These are phyloP conservation scores for Prunella vulgaris DNA, from an alignment of 257 asterid species.

Conservation along the genomic window DNA sequence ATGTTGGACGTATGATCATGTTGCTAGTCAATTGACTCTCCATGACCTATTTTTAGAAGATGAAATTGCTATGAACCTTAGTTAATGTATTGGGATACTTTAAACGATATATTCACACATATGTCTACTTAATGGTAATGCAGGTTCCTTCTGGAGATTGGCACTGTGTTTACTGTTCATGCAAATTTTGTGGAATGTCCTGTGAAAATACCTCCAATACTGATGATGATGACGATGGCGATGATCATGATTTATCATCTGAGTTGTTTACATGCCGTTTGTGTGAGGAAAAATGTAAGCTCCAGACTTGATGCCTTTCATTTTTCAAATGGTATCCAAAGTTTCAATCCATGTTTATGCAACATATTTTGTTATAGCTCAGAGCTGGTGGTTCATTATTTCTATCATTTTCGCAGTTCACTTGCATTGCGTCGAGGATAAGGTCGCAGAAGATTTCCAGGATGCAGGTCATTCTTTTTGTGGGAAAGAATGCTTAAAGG, in stretches of 20 bases:
- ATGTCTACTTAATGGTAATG: constrained; percentile 29
- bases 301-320: constrained; percentile 9
- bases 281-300: constrained; percentile 87
- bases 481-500: constrained; percentile 77
- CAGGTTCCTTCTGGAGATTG: constrained; percentile 89
- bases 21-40: constrained; percentile 9
- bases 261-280: constrained; percentile 51
- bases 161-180: constrained; percentile 80
- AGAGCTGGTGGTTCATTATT: constrained; percentile 4
- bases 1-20: background rate
- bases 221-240: constrained; percentile 43
- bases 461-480: constrained; percentile 50
- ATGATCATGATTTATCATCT: constrained; percentile 26
- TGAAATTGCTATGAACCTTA: constrained; percentile 4
- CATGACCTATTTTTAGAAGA: background rate
- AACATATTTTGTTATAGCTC: constrained; percentile 2
- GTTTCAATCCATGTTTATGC: background rate
- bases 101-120: constrained; percentile 12
- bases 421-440: constrained; percentile 41
- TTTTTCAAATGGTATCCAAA: constrained; percentile 7
- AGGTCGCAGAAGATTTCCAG: constrained; percentile 36
- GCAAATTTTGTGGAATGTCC: constrained; percentile 82
- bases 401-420: constrained; percentile 60
- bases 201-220: constrained; percentile 34
- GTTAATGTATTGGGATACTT: constrained; percentile 8